phyloP scores from a whole-genome alignment of 768 basidiomycete species.

The Podaxis sp. region DNA sequence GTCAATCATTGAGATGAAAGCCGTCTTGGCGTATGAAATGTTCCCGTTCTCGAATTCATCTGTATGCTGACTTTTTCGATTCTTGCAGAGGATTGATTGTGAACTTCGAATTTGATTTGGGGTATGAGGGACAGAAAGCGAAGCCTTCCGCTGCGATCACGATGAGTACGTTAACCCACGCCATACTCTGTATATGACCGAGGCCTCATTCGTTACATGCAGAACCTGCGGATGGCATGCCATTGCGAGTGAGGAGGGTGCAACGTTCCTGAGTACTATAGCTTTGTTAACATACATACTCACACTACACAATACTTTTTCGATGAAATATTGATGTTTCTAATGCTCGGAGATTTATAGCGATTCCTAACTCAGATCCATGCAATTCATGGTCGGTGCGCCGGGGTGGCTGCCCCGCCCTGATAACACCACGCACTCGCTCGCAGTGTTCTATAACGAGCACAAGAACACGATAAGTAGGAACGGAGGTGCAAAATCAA shows the following conservation, averaged over 20 bases:
- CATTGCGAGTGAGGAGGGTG: constrained; percentile 30
- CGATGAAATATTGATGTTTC: background rate
- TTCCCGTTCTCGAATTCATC: background rate
- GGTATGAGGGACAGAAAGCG: constrained; percentile 33
- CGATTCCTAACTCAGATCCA: too few species aligned
- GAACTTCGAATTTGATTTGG: constrained; percentile 42
- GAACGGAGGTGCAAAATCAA: too few species aligned
- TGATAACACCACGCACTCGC: too few species aligned
- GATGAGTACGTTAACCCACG: constrained; percentile 36
- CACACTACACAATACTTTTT: background rate
- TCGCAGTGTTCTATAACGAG: too few species aligned
- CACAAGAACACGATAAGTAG: too few species aligned
- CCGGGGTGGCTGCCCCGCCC: too few species aligned
- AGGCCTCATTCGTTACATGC: background rate
- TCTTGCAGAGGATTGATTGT: constrained; percentile 32
- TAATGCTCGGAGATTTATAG: too few species aligned
- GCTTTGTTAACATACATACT: background rate
- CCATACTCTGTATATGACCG: background rate
- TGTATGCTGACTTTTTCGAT: background rate
- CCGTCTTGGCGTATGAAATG: constrained; percentile 34
- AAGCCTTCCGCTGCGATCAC: constrained; percentile 35
- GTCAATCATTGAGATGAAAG: constrained; percentile 50
- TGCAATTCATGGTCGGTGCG: too few species aligned
- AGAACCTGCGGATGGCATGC: constrained; percentile 39
- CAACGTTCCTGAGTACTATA: background rate